These are phyloP conservation scores for Claviceps humidiphila DNA, from an alignment of 2,329 filamentous ascomycete species.

Conservation along the genomic window DNA sequence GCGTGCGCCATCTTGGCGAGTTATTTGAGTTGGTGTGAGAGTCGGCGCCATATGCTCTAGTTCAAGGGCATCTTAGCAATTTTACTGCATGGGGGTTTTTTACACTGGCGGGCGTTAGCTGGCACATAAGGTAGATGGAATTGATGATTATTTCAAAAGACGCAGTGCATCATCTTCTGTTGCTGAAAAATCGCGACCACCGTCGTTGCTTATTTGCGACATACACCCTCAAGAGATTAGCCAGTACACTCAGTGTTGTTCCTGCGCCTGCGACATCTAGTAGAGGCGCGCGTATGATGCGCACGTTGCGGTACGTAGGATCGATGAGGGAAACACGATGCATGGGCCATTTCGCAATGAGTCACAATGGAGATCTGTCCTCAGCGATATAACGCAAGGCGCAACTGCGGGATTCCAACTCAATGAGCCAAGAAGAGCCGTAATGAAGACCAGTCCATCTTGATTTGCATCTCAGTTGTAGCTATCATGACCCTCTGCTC, in stretches of 20 bases:
- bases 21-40: not conserved
- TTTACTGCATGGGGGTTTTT: not conserved
- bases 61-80: not conserved
- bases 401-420: too few species aligned
- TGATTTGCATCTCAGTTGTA: too few species aligned
- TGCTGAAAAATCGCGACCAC: not conserved
- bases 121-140: constrained; percentile 10
- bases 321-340: too few species aligned
- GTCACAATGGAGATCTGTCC: too few species aligned
- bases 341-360: too few species aligned
- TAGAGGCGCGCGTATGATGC: too few species aligned
- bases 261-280: not conserved
- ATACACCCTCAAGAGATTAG: not conserved
- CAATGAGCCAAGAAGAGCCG: too few species aligned
- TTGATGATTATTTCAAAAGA: constrained; percentile 7
- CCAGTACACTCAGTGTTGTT: not conserved
- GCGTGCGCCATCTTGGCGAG: not conserved
- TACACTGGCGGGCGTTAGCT: constrained; percentile 8
- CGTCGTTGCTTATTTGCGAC: not conserved
- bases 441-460: too few species aligned
- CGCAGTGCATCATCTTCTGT: not conserved
- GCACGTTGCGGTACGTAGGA: too few species aligned
- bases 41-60: not conserved
- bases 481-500: not conserved
- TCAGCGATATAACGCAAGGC: too few species aligned